phyloP scores from a whole-genome alignment of 2,329 filamentous ascomycete genomes.

The Cladophialophora immunda region DNA sequence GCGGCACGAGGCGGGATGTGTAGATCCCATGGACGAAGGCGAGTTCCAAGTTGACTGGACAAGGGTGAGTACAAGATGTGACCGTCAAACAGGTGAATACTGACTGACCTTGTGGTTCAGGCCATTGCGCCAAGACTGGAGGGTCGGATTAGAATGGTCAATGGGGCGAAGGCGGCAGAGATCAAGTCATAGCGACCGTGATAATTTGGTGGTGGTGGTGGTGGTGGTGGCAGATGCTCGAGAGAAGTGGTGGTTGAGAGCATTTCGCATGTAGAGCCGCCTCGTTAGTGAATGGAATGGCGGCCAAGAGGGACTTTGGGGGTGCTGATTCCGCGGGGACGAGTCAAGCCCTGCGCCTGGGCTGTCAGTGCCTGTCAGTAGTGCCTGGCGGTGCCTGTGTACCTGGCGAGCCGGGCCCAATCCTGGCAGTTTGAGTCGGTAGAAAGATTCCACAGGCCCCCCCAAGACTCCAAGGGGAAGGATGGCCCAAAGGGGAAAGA shows the following conservation, averaged over 20 bases:
- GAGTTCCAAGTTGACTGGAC: conserved; percentile 41
- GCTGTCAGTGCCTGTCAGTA: too few species aligned
- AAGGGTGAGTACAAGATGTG: conserved; percentile 24
- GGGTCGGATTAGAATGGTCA: conserved; percentile 68
- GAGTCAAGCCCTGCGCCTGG: background rate
- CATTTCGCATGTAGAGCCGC: too few species aligned
- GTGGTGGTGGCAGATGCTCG: too few species aligned
- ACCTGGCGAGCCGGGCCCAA: too few species aligned
- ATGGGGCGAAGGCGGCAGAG: background rate
- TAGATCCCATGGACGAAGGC: conserved; percentile 36
- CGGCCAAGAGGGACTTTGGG: background rate
- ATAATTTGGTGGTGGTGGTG: too few species aligned
- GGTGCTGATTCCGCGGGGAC: background rate
- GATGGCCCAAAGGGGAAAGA: background rate
- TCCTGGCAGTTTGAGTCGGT: conserved; percentile 2
- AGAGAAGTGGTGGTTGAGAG: too few species aligned
- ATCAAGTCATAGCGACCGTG: background rate
- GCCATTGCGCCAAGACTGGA: conserved; percentile 81
- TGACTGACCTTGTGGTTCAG: conserved; percentile 40
- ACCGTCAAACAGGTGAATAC: background rate
- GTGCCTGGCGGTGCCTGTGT: too few species aligned
- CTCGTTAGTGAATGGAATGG: too few species aligned
- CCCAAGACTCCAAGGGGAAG: background rate
- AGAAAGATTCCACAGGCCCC: background rate
- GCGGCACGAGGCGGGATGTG: conserved; percentile 30